phyloP scores from a whole-genome alignment of 1,284 basidiomycete genomes.

The Tilletia walkeri region DNA sequence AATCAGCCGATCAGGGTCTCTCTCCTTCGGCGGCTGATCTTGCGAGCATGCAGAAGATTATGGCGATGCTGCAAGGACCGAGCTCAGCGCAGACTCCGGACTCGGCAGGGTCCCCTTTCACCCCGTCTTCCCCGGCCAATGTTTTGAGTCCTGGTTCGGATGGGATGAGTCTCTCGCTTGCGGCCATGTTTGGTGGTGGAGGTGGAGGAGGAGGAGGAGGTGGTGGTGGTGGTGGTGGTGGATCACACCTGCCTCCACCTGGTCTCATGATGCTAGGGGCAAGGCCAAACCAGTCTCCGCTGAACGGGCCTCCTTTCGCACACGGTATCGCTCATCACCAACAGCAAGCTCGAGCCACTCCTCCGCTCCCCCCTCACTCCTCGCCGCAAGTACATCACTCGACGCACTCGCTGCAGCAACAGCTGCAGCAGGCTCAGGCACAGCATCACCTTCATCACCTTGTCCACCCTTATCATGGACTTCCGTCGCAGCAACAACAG shows the following conservation, averaged over 20 bases:
- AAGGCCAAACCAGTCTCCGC: background rate
- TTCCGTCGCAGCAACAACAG: slow-evolving; percentile 22
- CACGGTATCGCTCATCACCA: background rate
- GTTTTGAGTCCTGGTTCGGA: background rate
- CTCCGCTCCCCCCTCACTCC: background rate
- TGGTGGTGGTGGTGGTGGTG: slow-evolving; percentile 8
- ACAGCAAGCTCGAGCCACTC: background rate
- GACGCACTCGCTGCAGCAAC: slow-evolving; percentile 20
- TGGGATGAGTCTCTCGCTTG: slow-evolving; percentile 5
- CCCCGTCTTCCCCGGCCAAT: slow-evolving; percentile 9
- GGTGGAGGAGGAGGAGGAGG: slow-evolving; percentile 5
- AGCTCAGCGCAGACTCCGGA: background rate
- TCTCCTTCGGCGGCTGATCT: slow-evolving; percentile 34
- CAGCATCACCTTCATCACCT: slow-evolving; percentile 1
- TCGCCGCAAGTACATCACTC: slow-evolving; percentile 11
- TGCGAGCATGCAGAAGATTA: slow-evolving; percentile 54
- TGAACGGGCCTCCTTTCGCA: slow-evolving; percentile 1
- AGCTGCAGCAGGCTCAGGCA: slow-evolving; percentile 18
- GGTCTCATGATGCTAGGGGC: slow-evolving; percentile 9
- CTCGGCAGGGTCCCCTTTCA: slow-evolving; percentile 22
- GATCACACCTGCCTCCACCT: slow-evolving; percentile 1
- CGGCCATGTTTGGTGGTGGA: background rate
- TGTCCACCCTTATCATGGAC: too few relatives aligned
- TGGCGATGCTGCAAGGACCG: slow-evolving; percentile 47
- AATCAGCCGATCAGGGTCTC: background rate